Evolutionary conservation across 2,329 filamentous ascomycete species (phyloP).

Genomic region (Sarocladium strictum): DNA sequence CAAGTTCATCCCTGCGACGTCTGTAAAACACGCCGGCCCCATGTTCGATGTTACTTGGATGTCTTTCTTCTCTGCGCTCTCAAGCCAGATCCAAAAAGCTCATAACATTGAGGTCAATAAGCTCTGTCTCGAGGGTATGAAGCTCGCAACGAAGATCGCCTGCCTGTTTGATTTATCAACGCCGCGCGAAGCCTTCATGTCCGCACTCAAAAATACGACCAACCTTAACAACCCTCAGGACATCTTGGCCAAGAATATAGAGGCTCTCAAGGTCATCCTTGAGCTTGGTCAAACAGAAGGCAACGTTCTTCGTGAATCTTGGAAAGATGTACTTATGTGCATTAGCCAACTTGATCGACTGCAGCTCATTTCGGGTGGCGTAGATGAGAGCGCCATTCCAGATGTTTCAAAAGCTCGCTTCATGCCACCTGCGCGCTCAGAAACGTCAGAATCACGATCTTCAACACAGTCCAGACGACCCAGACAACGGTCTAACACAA

Average conservation of each 20-base stretch:
- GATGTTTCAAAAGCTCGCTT: conserved; percentile 84
- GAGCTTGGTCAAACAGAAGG: conserved; percentile 92
- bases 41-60: conserved; percentile 99
- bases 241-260: conserved; percentile 93
- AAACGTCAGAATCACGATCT: conserved; percentile 54
- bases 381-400: conserved; percentile 86
- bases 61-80: conserved; percentile 94
- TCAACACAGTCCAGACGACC: conserved; percentile 54
- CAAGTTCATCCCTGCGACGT: conserved; percentile 87
- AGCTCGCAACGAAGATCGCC: conserved; percentile 85
- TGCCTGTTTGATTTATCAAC: conserved; percentile 91
- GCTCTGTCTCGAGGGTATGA: conserved; percentile 91
- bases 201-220: conserved; percentile 85
- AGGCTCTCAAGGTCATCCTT: conserved; percentile 84
- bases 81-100: conserved; percentile 86
- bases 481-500: conserved; percentile 48
- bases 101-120: conserved; percentile 90
- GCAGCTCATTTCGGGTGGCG: conserved; percentile 89
- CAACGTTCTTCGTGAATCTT: conserved; percentile 80
- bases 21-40: conserved; percentile 88
- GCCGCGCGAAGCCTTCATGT: conserved; percentile 91
- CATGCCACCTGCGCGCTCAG: conserved; percentile 51
- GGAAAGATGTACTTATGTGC: conserved; percentile 92
- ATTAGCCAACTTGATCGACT: conserved; percentile 94
- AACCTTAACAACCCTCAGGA: conserved; percentile 94